Conservation (phyloP, 371 early-diverging fungal species). For the Rhizopus delemar region DNA sequence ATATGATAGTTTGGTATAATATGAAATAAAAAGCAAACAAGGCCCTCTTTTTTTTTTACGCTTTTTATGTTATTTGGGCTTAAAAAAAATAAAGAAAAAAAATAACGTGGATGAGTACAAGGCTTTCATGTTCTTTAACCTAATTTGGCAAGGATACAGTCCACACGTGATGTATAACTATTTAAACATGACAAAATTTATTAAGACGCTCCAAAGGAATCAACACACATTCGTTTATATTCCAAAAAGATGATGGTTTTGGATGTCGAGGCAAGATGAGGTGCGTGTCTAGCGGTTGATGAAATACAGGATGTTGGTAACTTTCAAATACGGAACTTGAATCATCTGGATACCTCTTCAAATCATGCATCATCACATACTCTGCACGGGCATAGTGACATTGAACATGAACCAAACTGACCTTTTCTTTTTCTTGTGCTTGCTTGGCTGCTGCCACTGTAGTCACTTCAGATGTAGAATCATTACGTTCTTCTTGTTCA, state of each 20-base stretch:
- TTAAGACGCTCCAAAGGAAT: constrained; percentile 15
- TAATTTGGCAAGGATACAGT: not conserved
- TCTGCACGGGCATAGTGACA: not conserved
- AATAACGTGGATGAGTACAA: not conserved
- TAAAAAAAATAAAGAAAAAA: constrained; percentile 11
- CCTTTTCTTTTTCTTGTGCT: not conserved
- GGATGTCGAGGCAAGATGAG: constrained; percentile 24
- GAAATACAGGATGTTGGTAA: constrained; percentile 35
- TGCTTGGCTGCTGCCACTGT: constrained; percentile 8
- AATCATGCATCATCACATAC: constrained; percentile 13
- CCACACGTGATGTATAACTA: not conserved
- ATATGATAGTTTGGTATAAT: not conserved
- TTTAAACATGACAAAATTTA: constrained; percentile 3
- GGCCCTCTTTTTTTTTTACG: not conserved
- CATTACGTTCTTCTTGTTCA: constrained; percentile 2
- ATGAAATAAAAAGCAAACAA: constrained; percentile 6
- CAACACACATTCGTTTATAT: constrained; percentile 28
- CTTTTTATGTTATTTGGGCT: too few species aligned
- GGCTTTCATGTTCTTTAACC: not conserved
- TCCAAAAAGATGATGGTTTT: constrained; percentile 12
- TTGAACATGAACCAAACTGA: not conserved
- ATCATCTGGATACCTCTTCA: constrained; percentile 27
- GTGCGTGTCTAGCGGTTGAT: constrained; percentile 19
- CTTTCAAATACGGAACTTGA: constrained; percentile 23
- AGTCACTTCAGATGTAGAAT: not conserved